Conservation (phyloP, 208 protist species). For the Wallacemonas rigidus region DNA sequence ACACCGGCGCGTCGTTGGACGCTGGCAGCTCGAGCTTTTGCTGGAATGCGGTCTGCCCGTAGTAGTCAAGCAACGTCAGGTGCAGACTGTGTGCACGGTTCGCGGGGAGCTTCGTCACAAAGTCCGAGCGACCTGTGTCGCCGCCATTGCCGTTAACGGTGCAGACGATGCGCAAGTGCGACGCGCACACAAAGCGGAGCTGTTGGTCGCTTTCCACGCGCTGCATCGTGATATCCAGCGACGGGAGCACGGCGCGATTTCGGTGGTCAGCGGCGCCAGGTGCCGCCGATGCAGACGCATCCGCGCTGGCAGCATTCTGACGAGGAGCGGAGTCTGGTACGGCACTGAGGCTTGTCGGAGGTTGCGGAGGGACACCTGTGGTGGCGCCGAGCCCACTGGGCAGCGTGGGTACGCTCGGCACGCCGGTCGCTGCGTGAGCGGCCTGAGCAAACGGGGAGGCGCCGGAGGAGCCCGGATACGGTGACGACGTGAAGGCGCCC, state of each 20-base stretch:
- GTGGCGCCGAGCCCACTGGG: not conserved
- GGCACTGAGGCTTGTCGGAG: slow-evolving; percentile 3
- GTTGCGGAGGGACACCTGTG: slow-evolving; percentile 3
- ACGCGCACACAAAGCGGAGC: slow-evolving; percentile 47
- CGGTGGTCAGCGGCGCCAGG: not conserved
- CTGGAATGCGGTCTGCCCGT: slow-evolving; percentile 64
- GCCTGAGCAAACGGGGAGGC: not conserved
- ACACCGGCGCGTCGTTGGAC: slow-evolving; percentile 39
- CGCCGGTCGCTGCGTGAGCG: not conserved
- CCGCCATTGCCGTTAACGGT: slow-evolving; percentile 68
- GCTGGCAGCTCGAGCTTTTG: slow-evolving; percentile 71
- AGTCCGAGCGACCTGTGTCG: slow-evolving; percentile 52
- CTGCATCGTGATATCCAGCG: slow-evolving; percentile 62
- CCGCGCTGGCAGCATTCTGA: not conserved
- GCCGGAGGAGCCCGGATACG: not conserved
- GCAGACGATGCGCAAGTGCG: slow-evolving; percentile 68
- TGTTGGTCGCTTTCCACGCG: slow-evolving; percentile 58
- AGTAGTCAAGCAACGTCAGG: slow-evolving; percentile 57
- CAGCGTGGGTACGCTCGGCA: not conserved
- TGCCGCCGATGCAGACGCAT: too few species aligned
- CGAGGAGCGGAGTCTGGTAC: slow-evolving; percentile 5
- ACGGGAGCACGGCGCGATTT: slow-evolving; percentile 23
- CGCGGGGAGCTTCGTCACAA: slow-evolving; percentile 52
- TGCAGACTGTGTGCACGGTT: slow-evolving; percentile 50
- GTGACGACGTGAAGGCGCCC: not conserved